phyloP scores from a whole-genome alignment of 345 rosid species.

The Aurinia saxatilis region DNA sequence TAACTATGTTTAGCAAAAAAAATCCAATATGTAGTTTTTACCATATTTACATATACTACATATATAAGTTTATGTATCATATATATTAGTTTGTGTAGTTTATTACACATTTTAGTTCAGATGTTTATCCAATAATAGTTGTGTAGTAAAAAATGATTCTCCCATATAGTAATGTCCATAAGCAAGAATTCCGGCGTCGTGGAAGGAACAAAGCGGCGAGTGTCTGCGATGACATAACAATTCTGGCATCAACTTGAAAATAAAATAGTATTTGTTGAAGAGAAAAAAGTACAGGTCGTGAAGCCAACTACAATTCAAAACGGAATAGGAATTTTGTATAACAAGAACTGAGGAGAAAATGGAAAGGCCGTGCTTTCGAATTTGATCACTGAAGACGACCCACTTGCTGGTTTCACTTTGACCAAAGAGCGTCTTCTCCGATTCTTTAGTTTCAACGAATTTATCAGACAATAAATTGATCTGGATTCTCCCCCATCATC shows the following conservation, averaged over 20 bases:
- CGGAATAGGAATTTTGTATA: neutral
- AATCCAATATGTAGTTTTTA: no score
- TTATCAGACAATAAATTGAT: neutral
- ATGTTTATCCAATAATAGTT: no score
- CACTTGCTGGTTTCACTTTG: constrained; percentile 6
- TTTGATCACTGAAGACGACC: constrained; percentile 11
- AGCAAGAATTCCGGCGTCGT: constrained; percentile 6
- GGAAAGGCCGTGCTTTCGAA: neutral
- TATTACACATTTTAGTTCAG: no score
- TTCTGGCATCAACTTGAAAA: constrained; percentile 11
- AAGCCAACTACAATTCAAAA: constrained; percentile 21
- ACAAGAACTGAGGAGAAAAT: constrained; percentile 1
- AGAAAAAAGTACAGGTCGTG: constrained; percentile 13
- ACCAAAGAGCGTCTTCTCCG: neutral
- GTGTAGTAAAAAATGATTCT: no score
- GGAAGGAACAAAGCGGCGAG: constrained; percentile 14
- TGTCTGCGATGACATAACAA: constrained; percentile 8
- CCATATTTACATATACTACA: no score
- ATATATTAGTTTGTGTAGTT: no score
- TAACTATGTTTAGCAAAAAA: no score
- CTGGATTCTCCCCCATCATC: constrained; percentile 6
- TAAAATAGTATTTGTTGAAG: neutral
- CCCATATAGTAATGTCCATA: neutral
- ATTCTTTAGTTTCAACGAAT: no score
- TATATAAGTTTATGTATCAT: no score